These are phyloP conservation scores for Fusarium lateritium DNA, from an alignment of 2,329 filamentous ascomycete species.

Conservation along the genomic window DNA sequence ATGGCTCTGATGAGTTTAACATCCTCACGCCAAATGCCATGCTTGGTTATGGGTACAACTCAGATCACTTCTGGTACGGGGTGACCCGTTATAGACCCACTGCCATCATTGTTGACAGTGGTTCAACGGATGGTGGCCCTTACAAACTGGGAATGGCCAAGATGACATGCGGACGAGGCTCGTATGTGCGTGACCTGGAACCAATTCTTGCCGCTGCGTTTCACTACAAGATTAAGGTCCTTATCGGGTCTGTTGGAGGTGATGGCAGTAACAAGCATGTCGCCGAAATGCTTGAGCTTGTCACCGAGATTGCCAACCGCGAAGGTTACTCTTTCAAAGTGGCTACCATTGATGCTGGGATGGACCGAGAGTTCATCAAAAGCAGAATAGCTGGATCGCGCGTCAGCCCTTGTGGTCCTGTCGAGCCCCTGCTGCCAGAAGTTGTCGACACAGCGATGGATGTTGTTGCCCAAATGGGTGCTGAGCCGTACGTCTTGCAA, in stretches of 20 bases:
- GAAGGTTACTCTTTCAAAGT: slow-evolving; percentile 51
- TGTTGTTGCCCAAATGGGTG: slow-evolving; percentile 45
- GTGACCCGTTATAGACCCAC: slow-evolving; percentile 44
- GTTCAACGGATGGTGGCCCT: slow-evolving; percentile 51
- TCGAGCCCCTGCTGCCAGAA: slow-evolving; percentile 49
- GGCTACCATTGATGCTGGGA: slow-evolving; percentile 53
- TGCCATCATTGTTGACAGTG: slow-evolving; percentile 51
- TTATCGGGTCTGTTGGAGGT: slow-evolving; percentile 59
- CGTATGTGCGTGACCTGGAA: slow-evolving; percentile 58
- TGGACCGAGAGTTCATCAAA: slow-evolving; percentile 50
- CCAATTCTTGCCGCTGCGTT: slow-evolving; percentile 45
- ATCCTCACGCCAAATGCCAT: slow-evolving; percentile 54
- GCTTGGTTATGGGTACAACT: slow-evolving; percentile 52
- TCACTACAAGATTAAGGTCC: slow-evolving; percentile 44
- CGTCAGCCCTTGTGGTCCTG: slow-evolving; percentile 53
- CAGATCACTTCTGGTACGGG: slow-evolving; percentile 52
- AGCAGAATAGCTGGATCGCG: slow-evolving; percentile 44
- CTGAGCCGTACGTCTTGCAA: slow-evolving; percentile 37
- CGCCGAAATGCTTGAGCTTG: slow-evolving; percentile 56
- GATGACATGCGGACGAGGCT: slow-evolving; percentile 55
- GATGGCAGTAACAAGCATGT: slow-evolving; percentile 58
- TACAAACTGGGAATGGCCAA: slow-evolving; percentile 56
- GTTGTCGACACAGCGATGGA: slow-evolving; percentile 41
- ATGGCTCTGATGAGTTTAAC: slow-evolving; percentile 3
- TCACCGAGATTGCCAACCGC: slow-evolving; percentile 52